Conservation (phyloP, 768 basidiomycete genomes). For the Lyophyllum atratum region DNA sequence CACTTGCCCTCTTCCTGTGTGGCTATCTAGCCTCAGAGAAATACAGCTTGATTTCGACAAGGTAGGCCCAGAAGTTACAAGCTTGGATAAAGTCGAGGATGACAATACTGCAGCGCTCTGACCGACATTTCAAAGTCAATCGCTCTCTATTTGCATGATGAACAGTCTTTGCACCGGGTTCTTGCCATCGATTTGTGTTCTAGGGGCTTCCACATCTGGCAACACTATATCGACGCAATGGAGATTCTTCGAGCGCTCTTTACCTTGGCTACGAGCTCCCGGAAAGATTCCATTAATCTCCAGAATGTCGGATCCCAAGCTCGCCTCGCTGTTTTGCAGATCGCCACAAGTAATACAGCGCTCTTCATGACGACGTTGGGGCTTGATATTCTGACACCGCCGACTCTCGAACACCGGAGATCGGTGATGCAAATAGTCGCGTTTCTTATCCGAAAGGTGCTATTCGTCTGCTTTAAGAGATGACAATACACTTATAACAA, state of each 20-base stretch:
- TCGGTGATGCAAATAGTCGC: slow-evolving; percentile 92
- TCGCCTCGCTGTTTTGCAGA: slow-evolving; percentile 78
- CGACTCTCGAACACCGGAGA: slow-evolving; percentile 74
- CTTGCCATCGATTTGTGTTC: slow-evolving; percentile 89
- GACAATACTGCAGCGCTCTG: slow-evolving; percentile 54
- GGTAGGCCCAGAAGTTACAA: slow-evolving; percentile 40
- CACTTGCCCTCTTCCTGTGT: slow-evolving; percentile 76
- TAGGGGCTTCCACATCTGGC: slow-evolving; percentile 93
- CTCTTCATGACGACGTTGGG: slow-evolving; percentile 94
- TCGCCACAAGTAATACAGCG: slow-evolving; percentile 80
- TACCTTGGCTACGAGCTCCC: slow-evolving; percentile 68
- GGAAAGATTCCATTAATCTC: slow-evolving; percentile 67
- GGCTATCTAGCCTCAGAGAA: slow-evolving; percentile 84
- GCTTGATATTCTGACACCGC: slow-evolving; percentile 83
- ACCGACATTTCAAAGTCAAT: slow-evolving; percentile 87
- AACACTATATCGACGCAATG: slow-evolving; percentile 90
- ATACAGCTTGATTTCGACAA: slow-evolving; percentile 71
- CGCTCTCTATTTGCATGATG: slow-evolving; percentile 73
- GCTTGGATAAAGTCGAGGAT: slow-evolving; percentile 1
- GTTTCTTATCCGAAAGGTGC: slow-evolving; percentile 88
- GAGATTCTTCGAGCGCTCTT: slow-evolving; percentile 86
- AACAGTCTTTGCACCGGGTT: slow-evolving; percentile 61
- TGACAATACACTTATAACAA: background rate
- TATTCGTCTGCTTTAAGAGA: background rate
- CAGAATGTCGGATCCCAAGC: slow-evolving; percentile 80